Conservation (phyloP, 345 rosid species). For the Cardiospermum halicacabum region DNA sequence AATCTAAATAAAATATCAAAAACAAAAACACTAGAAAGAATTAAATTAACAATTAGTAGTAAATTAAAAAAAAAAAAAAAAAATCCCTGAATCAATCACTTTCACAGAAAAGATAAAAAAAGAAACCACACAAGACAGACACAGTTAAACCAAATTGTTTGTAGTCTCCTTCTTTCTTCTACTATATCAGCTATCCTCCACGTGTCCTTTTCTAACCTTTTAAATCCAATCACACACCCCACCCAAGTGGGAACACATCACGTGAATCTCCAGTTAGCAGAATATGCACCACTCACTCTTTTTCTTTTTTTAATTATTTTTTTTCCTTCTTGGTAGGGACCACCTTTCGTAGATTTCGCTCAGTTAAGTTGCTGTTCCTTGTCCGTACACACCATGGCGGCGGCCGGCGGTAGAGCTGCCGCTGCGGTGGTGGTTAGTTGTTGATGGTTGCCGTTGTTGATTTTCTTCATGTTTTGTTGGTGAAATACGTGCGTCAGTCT, state of each 20-base stretch:
- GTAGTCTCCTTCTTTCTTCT: slow-evolving; percentile 10
- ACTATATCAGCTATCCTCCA: slow-evolving; percentile 23
- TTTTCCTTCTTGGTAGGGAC: not conserved
- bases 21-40: not conserved
- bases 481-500: slow-evolving; percentile 53
- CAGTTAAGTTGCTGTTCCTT: slow-evolving; percentile 12
- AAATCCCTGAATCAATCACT: not conserved
- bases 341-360: not conserved
- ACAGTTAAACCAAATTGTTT: not conserved
- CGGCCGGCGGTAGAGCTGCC: not conserved
- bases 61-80: not conserved
- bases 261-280: slow-evolving; percentile 30
- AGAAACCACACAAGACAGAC: not conserved
- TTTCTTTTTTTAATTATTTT: not conserved
- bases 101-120: not conserved
- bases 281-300: slow-evolving; percentile 19
- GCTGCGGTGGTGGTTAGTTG: slow-evolving; percentile 9
- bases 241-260: slow-evolving; percentile 27
- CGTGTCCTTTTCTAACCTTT: slow-evolving; percentile 12
- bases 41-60: not conserved
- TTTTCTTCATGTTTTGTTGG: slow-evolving; percentile 46
- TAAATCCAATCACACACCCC: slow-evolving; percentile 13
- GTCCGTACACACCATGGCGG: slow-evolving; percentile 13
- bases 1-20: not conserved
- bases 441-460: slow-evolving; percentile 17